Percentiles rank a stretch among this genome's conserved stretches.
These are phyloP conservation scores for Nissolia schottii DNA, from an alignment of 306 rosid species.

Conservation along the genomic window DNA sequence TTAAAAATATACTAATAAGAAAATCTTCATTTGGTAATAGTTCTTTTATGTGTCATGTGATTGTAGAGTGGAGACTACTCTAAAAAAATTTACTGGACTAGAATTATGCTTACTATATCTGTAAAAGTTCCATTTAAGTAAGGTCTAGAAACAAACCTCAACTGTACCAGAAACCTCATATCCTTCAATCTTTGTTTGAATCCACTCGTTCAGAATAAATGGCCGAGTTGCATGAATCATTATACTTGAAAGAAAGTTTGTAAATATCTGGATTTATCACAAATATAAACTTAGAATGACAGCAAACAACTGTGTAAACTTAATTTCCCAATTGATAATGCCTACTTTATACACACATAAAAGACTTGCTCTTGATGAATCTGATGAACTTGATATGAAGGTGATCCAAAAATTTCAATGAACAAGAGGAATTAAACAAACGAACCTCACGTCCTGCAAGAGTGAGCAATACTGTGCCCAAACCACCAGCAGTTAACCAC, in stretches of 20 bases:
- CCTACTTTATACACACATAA: not conserved
- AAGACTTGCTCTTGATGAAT: not conserved
- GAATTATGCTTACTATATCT: not conserved
- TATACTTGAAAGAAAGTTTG: conserved; percentile 93
- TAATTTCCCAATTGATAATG: conserved; percentile 3
- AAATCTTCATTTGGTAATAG: conserved; percentile 2
- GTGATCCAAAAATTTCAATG: conserved; percentile 10
- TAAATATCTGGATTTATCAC: conserved; percentile 73
- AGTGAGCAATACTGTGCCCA: conserved; percentile 91
- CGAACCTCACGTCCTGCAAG: conserved; percentile 97
- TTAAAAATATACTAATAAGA: conserved; percentile 15
- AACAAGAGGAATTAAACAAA: not conserved
- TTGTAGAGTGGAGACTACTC: not conserved
- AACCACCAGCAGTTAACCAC: conserved; percentile 99
- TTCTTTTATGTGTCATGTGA: conserved; percentile 6
- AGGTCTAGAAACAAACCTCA: conserved; percentile 65
- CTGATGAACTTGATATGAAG: conserved; percentile 1
- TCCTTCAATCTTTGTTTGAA: conserved; percentile 94
- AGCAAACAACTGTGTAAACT: conserved; percentile 10
- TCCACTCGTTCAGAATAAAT: conserved; percentile 89
- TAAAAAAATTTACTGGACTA: not conserved
- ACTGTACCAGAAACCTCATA: conserved; percentile 98
- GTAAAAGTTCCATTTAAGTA: not conserved
- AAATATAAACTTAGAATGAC: conserved; percentile 29
- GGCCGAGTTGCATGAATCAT: conserved; percentile 97